Evolutionary conservation across 371 early-diverging fungal species (phyloP), one percentile per base, ranked within the genome.

Genomic region (Paraphysoderma sedebokerense): DNA sequence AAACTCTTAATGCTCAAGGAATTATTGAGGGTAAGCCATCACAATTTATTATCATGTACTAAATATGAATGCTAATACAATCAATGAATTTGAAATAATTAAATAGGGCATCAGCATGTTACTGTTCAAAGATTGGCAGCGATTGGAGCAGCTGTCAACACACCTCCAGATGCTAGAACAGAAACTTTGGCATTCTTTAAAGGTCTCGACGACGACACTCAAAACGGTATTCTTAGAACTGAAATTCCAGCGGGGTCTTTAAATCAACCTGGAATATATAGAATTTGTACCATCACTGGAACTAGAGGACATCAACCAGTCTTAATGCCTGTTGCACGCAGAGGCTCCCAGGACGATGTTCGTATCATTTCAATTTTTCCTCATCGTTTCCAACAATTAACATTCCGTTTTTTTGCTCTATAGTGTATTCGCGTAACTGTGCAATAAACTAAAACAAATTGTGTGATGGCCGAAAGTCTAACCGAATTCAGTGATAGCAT

Each of bases 271-370:
- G 62, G 60, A 2, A 15, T 23, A 3, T 49, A 60, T 47, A 48
- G 65, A 1, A 45, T 65, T 32, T 65, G 65, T 48, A 49, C 59
- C 24, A 54, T 62, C 45, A 34, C 55, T n/a, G 58, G 52, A 0
- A 35, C 51, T 15, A 40, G 39, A 20, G 22, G 50, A 7, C 56
- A 54, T 32, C 60, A 59, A 44, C 62, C 62, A 5, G 53, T 62
- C 1, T 39, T 65, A 22, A 62, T 62, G 60, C 62, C 62, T n/a
- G 62, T 64, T 26, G 62, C 62, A 5, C 62, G 59, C 26, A 35
- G 61, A 6, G 62, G 65, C 8, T 40, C 60, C 17, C 65, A 65
- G 57, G 65, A 65, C 47, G 65, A 65, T n/a, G n/a, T n/a, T n/a
- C n/a, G n/a, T n/a, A n/a, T n/a, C n/a, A n/a, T n/a, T n/a, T n/a